These are phyloP conservation scores for Usnea hakonensis DNA, from an alignment of 495 filamentous ascomycete species.

Conservation along the genomic window DNA sequence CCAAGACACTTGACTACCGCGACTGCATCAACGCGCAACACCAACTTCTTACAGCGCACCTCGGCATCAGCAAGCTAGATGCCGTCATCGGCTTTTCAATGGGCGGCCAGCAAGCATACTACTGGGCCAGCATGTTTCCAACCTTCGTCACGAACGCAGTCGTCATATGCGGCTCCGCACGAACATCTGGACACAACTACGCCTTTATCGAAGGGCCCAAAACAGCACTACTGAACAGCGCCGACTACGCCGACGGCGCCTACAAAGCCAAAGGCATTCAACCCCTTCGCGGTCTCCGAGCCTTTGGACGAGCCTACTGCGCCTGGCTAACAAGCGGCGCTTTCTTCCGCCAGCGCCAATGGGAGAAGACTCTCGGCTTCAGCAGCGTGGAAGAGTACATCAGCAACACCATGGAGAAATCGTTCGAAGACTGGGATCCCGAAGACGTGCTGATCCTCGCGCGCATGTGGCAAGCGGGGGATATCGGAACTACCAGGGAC, in stretches of 20 bases:
- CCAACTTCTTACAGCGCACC: conserved; percentile 23
- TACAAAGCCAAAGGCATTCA: conserved; percentile 27
- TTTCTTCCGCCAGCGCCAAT: conserved; percentile 38
- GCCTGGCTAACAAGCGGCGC: conserved; percentile 37
- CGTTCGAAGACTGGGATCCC: conserved; percentile 33
- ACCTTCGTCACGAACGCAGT: conserved; percentile 34
- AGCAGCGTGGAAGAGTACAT: conserved; percentile 33
- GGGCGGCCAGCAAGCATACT: conserved; percentile 44
- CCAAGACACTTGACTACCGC: conserved; percentile 26
- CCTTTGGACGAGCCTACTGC: conserved; percentile 38
- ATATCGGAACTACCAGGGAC: conserved; percentile 30
- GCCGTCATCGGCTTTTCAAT: conserved; percentile 40
- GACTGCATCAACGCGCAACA: conserved; percentile 34
- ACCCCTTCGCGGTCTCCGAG: conserved; percentile 30
- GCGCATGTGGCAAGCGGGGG: conserved; percentile 40
- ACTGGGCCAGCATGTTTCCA: conserved; percentile 37
- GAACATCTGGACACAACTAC: conserved; percentile 40
- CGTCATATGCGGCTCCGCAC: conserved; percentile 34
- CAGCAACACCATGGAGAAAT: conserved; percentile 23
- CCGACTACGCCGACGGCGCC: conserved; percentile 35
- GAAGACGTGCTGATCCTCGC: conserved; percentile 37
- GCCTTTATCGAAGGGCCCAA: conserved; percentile 43
- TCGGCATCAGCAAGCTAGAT: conserved; percentile 27
- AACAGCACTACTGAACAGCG: conserved; percentile 32
- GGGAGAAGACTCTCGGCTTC: conserved; percentile 31